phyloP scores from a whole-genome alignment of 2,329 filamentous ascomycete species.

The Nothophaeocryptopus gaeumannii region DNA sequence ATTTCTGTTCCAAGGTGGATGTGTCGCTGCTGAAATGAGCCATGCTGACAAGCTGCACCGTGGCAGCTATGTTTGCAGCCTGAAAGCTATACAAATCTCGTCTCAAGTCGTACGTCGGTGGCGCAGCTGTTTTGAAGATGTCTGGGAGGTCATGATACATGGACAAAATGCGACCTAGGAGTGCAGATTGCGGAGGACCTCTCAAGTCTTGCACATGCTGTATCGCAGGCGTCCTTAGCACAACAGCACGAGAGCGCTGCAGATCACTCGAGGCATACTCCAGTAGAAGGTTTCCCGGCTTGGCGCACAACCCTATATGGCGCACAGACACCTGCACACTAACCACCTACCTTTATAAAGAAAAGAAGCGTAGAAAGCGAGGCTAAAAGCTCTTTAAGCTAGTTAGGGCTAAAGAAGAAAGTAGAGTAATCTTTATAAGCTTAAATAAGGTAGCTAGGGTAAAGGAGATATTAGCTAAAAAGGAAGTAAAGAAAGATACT shows the following conservation, averaged over 20 bases:
- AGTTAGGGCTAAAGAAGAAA: too few relatives aligned
- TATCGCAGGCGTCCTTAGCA: constrained; percentile 3
- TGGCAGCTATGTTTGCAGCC: constrained; percentile 47
- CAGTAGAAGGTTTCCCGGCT: too few relatives aligned
- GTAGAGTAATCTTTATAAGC: too few relatives aligned
- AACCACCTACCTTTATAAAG: too few relatives aligned
- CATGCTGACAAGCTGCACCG: constrained; percentile 45
- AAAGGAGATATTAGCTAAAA: too few relatives aligned
- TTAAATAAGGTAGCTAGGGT: too few relatives aligned
- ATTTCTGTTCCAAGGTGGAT: constrained; percentile 42
- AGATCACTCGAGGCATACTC: constrained; percentile 40
- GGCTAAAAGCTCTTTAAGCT: too few relatives aligned
- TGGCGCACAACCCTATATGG: too few relatives aligned
- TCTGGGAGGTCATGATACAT: constrained; percentile 21
- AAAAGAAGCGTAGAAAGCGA: too few relatives aligned
- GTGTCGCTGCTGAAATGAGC: constrained; percentile 44
- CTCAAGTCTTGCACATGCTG: constrained; percentile 6
- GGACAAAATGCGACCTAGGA: constrained; percentile 11
- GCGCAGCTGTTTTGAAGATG: constrained; percentile 21
- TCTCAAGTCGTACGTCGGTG: constrained; percentile 35
- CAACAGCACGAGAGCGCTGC: constrained; percentile 1
- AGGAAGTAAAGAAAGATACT: too few relatives aligned
- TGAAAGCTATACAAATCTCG: constrained; percentile 38
- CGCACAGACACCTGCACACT: too few relatives aligned
- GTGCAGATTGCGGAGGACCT: constrained; percentile 10